Evolutionary conservation across 352 stramenopile genomes (phyloP), one percentile per base, ranked within the genome.

Genomic region (Pythium brachiatum): DNA sequence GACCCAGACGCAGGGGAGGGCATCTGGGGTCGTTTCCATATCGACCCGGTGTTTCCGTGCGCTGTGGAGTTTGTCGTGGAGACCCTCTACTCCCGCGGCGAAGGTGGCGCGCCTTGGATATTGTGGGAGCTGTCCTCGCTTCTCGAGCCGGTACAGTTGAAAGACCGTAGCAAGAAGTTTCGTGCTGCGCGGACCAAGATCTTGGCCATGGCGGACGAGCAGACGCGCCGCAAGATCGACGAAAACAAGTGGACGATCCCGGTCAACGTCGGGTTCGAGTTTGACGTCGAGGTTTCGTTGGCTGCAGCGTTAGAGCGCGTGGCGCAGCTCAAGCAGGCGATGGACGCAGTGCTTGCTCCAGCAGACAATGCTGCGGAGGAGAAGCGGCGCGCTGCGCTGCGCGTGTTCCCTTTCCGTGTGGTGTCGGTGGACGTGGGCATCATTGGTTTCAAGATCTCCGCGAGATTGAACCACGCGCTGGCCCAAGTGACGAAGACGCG

Each of bases 381-480:
- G 29, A 39, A 23, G 12, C 48, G 38, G 15, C 50, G 50, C 25
- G 50, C 48, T 6, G 47, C 57, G 25, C n/a, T 57, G 48, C 48
- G 58, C 15, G 21, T 23, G 11, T 64, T 39, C 18, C 58, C 58
- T 2, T 64, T 64, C 20, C 36, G 48, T 16, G 23, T 52, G n/a
- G 20, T 8, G 9, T 29, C 6, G 25, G 38, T 64, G 32, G 27
- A 53, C 15, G 8, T 64, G n/a, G 4, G 34, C 3, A 23, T 47
- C 2, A 5, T 48, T 11, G 38, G 57, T 15, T 39, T 47, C 26
- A 59, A 20, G 26, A 26, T 64, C 7, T 54, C 50, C 6, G 26
- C 25, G 11, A 1, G 34, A 15, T 57, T 64, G 8, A 57, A 59
- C 26, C 41, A 44, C 13, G 31, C 20, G 4, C 8, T 64, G 3